Evolutionary conservation across 2,329 filamentous ascomycete genomes (phyloP), one percentile per base, ranked within the genome.

Genomic region (Trichoderma sp.): DNA sequence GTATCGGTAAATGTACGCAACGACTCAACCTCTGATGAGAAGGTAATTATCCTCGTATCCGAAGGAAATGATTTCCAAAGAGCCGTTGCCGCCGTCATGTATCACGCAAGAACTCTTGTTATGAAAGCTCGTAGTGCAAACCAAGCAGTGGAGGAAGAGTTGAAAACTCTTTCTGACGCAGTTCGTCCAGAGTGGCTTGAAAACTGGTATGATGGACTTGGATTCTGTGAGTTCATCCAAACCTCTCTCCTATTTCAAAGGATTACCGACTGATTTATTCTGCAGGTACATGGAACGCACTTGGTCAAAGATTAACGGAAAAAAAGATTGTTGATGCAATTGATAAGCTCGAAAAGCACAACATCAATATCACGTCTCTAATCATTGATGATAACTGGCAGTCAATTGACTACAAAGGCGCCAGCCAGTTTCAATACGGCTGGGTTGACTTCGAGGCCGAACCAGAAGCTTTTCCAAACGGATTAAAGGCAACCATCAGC

Each of bases 351-450:
- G 86, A 89, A 5, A 83, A 88, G 34, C 86, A 91, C 68, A 86
- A 90, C 0, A 92, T 99, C 75, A 89, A 91, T 52, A 85, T 98
- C 56, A 90, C 89, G 0, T 97, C 90, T 75, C 84, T 99, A 2
- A 97, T 98, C 70, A 97, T 99, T 71, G 96, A 99, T 74, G 96
- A 99, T 76, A 97, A 96, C 74, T 99, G 96, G 96, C 94, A 97
- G 79, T 88, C 90, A 10, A 85, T 97, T 58, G 88, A 87, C 72
- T 73, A 83, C 34, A 73, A 76, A 28, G 83, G 84, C 0, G 75
- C 83, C 5, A 82, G 83, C 21, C 85, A 87, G 71, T 88, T 86
- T 71, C 84, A 87, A 60, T 80, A 86, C 68, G 86, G 89, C 30
- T 97, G 92, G 93, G 87, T 87, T 11, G 87, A 90, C 8, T 98